Conservation (phyloP, 2,329 filamentous ascomycete genomes). For the Sporothrix variecibatus region DNA sequence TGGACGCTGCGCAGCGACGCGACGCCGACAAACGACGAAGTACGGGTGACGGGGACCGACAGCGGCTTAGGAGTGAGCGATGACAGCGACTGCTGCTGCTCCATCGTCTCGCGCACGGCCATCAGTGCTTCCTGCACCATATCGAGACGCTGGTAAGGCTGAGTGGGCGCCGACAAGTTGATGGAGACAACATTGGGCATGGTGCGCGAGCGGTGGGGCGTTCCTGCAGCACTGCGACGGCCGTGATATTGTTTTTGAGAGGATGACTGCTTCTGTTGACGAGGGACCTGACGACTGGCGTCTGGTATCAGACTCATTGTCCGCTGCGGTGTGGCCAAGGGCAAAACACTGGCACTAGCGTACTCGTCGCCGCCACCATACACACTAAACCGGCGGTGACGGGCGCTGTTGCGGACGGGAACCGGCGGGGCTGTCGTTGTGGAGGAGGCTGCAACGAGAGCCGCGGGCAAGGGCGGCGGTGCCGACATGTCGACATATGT, state of each 20-base stretch:
- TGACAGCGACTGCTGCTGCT: background rate
- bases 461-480: background rate
- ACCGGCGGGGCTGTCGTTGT: slow-evolving; percentile 11
- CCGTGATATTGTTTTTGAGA: background rate
- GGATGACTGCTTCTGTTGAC: background rate
- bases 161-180: background rate
- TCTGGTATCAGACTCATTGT: background rate
- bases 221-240: background rate
- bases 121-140: slow-evolving; percentile 25
- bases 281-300: background rate
- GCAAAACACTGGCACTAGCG: slow-evolving; percentile 2
- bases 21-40: slow-evolving; percentile 24
- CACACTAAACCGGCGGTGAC: slow-evolving; percentile 30
- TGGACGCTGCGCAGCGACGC: slow-evolving; percentile 23
- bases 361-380: slow-evolving; percentile 29
- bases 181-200: background rate
- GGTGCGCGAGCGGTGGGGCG: slow-evolving; percentile 8
- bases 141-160: slow-evolving; percentile 22
- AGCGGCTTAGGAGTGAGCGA: background rate
- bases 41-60: slow-evolving; percentile 10
- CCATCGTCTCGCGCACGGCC: slow-evolving; percentile 24
- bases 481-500: background rate
- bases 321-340: background rate
- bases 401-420: slow-evolving; percentile 20
- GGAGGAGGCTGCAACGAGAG: background rate